phyloP scores from a whole-genome alignment of 225 moss, liverwort and hornwort species.

The Bryum argenteum region DNA sequence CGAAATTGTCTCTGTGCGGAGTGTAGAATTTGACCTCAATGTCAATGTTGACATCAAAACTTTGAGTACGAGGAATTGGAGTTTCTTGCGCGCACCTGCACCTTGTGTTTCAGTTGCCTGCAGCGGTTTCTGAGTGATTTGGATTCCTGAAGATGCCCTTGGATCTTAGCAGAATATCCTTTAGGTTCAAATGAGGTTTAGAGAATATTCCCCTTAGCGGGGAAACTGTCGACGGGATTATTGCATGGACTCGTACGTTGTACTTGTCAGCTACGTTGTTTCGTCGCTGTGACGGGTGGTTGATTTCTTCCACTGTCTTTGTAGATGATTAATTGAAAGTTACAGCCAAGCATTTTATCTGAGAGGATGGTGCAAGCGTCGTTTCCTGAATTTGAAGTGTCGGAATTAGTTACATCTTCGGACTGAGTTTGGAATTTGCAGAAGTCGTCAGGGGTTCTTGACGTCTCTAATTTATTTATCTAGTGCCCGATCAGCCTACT shows the following conservation, averaged over 20 bases:
- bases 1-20: neutral
- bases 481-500: constrained; percentile 2
- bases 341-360: constrained; percentile 7
- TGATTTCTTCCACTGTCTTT: constrained; percentile 8
- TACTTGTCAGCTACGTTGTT: constrained; percentile 29
- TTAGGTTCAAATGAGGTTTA: constrained; percentile 37
- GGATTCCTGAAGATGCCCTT: constrained; percentile 45
- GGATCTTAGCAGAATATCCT: constrained; percentile 62
- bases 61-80: constrained; percentile 9
- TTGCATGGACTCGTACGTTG: constrained; percentile 42
- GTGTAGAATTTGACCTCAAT: constrained; percentile 9
- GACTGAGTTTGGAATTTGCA: neutral
- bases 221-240: constrained; percentile 22
- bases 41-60: constrained; percentile 14
- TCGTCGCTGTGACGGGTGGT: constrained; percentile 21
- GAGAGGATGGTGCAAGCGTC: neutral
- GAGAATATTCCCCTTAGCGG: constrained; percentile 39
- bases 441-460: neutral
- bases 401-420: neutral
- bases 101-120: constrained; percentile 40
- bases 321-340: constrained; percentile 16
- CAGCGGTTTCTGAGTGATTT: constrained; percentile 61
- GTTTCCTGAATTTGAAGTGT: neutral
- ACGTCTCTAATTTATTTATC: neutral
- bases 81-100: constrained; percentile 5